Base-by-base conservation (phyloP, 2,329 filamentous ascomycete genomes). In the Bisporella sp. region DNA sequence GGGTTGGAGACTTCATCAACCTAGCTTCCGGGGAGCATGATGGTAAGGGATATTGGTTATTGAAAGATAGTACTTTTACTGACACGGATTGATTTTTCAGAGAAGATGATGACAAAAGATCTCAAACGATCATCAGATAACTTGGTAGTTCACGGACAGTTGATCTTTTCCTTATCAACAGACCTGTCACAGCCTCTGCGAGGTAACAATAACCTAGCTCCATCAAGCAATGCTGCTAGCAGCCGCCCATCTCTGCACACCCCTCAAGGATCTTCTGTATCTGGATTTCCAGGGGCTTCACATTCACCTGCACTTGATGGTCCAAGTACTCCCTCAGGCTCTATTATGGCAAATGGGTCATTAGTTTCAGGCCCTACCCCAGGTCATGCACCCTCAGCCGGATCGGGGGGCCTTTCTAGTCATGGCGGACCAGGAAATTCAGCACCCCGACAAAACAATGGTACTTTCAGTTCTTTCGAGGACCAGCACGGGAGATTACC, bases 81-180 rank as follows among this genome's bases (percentile, higher is more conserved):
- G 21, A 21, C 13, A 45, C 51, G 57, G 31, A 51, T 41, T 31
- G 41, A 37, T 46, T n/a, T 46, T 49, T 52, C 52, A 57, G 59
- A 82, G 91, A 97, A 21, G 72, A 99, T 97, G 92, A 87, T 99
- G 66, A 97, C 93, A 46, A 79, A 90, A 59, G 93, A 99, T 68
- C 78, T 99, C 33, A 96, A 97, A 68, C 97, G 96, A 71, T 96
- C 93, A 5, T 96, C 90, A 53, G 93, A 99, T 68, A 97, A 97
- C 66, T 82, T 99, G 45, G 90, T 97, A 50, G 93, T 99, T 33
- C 91, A 99, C 66, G 93, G 93, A 56, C 97, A 97, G 71, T 81
- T 99, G 49, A 99, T 99, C 62, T 82, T 99, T 56, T 97, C 95
- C 67, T 75, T 99, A 9, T 96, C 92, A 8, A 96, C 92, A 47